Evolutionary conservation across 164 flowering plant species (phyloP), one percentile per base, ranked within the genome.

Genomic region (Berberis thunbergii): DNA sequence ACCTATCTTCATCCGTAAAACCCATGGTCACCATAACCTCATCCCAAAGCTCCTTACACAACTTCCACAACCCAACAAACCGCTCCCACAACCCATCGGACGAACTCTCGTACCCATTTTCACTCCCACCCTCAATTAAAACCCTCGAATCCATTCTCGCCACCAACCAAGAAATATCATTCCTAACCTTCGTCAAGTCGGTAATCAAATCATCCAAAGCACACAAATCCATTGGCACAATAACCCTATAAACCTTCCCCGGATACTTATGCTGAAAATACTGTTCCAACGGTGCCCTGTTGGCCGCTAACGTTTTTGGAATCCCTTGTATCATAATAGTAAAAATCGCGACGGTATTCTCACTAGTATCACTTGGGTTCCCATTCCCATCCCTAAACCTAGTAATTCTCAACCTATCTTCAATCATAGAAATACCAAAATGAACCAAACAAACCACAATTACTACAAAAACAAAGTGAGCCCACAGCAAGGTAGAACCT

Each of bases 191-290:
- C 46, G 88, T 83, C 75, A 95, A 74, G 5, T 85, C 92, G 8
- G 78, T 64, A 0, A 87, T 89, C 66, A 88, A 78, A 70, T 83
- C 94, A 73, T 91, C 97, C 81, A 95, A 77, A 48, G 96, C 82
- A 66, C 92, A 86, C 76, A 95, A 81, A 85, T 95, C 93, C 89
- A 89, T 84, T 0, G 99, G 99, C 66, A 84, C 75, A 56, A 95
- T 70, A 45, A 95, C 86, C 78, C 66, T 81, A 72, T 82, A 91
- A 71, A 95, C 82, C 80, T 91, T 91, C 26, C 97, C 99, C 0
- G 99, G 99, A 74, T 95, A 91, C 71, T 71, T 86, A 68, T 85
- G 77, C 60, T 81, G 83, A 70, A 95, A 87, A 76, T 89, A 95
- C 73, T 89, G 97, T 63, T 79, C 81, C 57, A 95, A 58, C 3